These are phyloP conservation scores for Ogataea nitratoaversa DNA, from an alignment of 805 yeast genomes.

Conservation along the genomic window DNA sequence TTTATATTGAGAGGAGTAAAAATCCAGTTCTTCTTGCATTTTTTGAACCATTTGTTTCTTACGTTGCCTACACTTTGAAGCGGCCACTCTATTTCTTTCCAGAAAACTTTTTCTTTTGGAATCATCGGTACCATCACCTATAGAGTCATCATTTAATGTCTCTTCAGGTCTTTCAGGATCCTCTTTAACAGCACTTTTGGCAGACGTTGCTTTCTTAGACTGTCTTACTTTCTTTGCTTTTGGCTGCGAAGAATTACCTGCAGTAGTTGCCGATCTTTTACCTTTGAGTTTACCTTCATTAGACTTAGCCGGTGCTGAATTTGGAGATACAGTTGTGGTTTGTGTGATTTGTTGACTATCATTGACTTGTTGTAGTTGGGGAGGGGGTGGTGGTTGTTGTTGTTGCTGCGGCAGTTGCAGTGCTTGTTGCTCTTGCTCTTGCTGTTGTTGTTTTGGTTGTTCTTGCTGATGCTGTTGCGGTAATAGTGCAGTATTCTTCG, in stretches of 20 bases:
- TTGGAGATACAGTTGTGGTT: no score
- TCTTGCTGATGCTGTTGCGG: no score
- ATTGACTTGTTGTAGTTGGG: not conserved
- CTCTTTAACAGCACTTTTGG: no score
- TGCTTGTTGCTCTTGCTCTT: slow-evolving; percentile 2
- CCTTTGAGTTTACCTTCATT: not conserved
- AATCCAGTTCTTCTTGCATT: slow-evolving; percentile 74
- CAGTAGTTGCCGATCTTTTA: not conserved
- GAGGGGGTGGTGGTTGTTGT: slow-evolving; percentile 3
- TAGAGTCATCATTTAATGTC: not conserved
- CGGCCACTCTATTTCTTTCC: slow-evolving; percentile 93
- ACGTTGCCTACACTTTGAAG: slow-evolving; percentile 93
- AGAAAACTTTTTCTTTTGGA: slow-evolving; percentile 75
- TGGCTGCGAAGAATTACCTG: not conserved
- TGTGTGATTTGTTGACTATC: not conserved
- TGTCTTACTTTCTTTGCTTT: slow-evolving; percentile 1
- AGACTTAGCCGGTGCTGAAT: not conserved
- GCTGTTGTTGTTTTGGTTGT: not conserved
- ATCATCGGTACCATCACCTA: slow-evolving; percentile 45
- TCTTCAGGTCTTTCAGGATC: no score
- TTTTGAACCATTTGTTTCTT: slow-evolving; percentile 84
- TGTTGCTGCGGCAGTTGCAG: slow-evolving; percentile 3
- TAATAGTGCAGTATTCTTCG: no score
- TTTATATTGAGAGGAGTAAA: slow-evolving; percentile 66
- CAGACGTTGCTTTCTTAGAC: not conserved